These are phyloP conservation scores for Dothideomycetidae sp. DNA, from an alignment of 2,329 filamentous ascomycete species.

Conservation along the genomic window DNA sequence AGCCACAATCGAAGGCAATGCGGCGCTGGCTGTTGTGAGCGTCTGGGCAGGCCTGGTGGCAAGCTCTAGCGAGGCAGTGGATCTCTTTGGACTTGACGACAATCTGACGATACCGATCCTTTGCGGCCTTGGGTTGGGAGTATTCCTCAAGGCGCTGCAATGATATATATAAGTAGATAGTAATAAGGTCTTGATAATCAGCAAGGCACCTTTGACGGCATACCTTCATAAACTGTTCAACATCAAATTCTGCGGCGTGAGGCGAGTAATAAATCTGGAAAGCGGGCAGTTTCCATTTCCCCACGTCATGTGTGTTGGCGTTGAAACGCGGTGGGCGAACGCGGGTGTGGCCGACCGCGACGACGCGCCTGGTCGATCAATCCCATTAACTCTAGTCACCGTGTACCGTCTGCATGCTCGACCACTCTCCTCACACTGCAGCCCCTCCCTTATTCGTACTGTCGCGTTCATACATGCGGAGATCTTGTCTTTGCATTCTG, in stretches of 20 bases:
- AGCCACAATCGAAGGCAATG: constrained; percentile 50
- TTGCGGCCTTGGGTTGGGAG: constrained; percentile 78
- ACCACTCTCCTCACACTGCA: too few relatives aligned
- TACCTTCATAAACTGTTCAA: neutral
- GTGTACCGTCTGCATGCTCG: neutral
- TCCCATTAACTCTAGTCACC: neutral
- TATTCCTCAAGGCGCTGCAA: constrained; percentile 77
- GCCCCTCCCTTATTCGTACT: too few relatives aligned
- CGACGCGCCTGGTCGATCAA: neutral
- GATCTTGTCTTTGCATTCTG: neutral
- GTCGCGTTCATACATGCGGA: too few relatives aligned
- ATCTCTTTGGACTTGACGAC: constrained; percentile 90
- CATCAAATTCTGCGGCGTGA: too few relatives aligned
- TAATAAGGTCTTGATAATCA: too few relatives aligned
- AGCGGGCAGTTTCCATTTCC: too few relatives aligned
- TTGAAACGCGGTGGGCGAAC: neutral
- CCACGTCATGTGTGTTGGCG: neutral
- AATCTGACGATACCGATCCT: constrained; percentile 93
- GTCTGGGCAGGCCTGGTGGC: constrained; percentile 80
- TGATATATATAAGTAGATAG: constrained; percentile 1
- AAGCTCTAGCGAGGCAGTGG: constrained; percentile 76
- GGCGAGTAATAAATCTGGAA: too few relatives aligned
- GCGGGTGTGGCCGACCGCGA: neutral
- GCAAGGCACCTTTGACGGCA: too few relatives aligned
- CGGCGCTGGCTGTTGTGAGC: constrained; percentile 69